Base-by-base conservation (phyloP, 2,329 filamentous ascomycete species). In the Cordyceps sp. region DNA sequence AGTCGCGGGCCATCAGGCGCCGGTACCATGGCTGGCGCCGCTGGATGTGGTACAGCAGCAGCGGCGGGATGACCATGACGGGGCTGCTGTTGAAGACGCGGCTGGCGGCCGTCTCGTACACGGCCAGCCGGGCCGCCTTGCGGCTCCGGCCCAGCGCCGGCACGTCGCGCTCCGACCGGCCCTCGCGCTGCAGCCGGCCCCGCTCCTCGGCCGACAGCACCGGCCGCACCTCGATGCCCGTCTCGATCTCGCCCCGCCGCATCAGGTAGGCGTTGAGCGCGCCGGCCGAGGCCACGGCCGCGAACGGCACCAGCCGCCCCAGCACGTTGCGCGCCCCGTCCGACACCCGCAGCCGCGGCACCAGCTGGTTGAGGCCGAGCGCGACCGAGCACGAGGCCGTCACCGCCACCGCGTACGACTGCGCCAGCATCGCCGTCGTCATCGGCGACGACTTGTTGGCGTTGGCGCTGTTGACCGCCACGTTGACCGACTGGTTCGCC, bases 401-500 rank as follows among this genome's bases (percentile, higher is more conserved):
- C 15, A 98, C 90, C 33, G 90, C 90, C 38, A 93, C 68, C 50
- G 80, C 71, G 64, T 96, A 98, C 32, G 85, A 94, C 57, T 93
- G 77, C 39, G 78, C 70, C 39, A 98, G 76, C 43, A 83, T 81
- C 16, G 73, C 71, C 36, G 73, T 78, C 15, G 81, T 80, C 39
- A 96, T 69, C 1, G 88, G 84, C 4, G 84, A 86, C 25, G 85
- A 93, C 57, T 98, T 98, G 69, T 98, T 98, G 40, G 88, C 84
- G 55, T 98, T 98, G 50, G 88, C 82, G 53, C 75, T 85, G 68
- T 98, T 98, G 66, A 98, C 88, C 43, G 84, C 88, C 19, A 98
- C 90, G 54, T 98, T 98, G 45, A 98, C 77, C 10, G 86, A 94
- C 62, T 98, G 90, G 59, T 98, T 98, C 43, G 81, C 73, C 36